A percentile compares a stretch with the other conserved stretches of the same genome.
These are phyloP conservation scores for Thelephora aurantiotincta DNA, from an alignment of 768 basidiomycete genomes.

Conservation along the genomic window DNA sequence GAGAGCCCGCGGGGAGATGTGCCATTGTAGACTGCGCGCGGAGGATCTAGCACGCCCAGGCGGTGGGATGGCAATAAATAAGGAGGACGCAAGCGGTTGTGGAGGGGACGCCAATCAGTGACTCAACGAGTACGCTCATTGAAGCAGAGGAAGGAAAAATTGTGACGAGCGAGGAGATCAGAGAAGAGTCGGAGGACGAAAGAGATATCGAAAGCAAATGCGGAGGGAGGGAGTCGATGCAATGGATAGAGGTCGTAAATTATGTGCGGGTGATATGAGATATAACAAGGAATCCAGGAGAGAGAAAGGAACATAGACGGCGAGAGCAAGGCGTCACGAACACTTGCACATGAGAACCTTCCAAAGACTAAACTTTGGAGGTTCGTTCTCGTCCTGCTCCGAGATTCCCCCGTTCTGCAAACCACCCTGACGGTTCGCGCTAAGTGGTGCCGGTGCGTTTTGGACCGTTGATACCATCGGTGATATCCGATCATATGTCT, in stretches of 20 bases:
- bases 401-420: slow-evolving; percentile 45
- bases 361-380: slow-evolving; percentile 41
- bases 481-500: slow-evolving; percentile 64
- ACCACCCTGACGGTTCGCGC: slow-evolving; percentile 55
- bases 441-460: slow-evolving; percentile 58
- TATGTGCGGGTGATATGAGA: too few species aligned
- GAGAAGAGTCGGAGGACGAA: slow-evolving; percentile 4
- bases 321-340: slow-evolving; percentile 24
- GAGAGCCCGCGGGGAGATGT: neutral
- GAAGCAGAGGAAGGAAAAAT: neutral
- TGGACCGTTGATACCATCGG: slow-evolving; percentile 67
- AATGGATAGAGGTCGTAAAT: slow-evolving; percentile 2
- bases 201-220: slow-evolving; percentile 13
- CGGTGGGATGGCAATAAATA: neutral
- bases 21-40: too few species aligned
- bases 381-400: slow-evolving; percentile 40
- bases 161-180: neutral
- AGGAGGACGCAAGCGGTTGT: neutral
- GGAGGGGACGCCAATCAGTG: neutral
- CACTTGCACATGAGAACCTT: slow-evolving; percentile 71
- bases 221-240: slow-evolving; percentile 12
- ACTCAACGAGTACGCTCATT: too few species aligned
- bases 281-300: neutral
- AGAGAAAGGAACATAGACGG: slow-evolving; percentile 8
- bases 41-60: too few species aligned